Evolutionary conservation across 441 rosid genomes (phyloP).

Genomic region (Hura crepitans): DNA sequence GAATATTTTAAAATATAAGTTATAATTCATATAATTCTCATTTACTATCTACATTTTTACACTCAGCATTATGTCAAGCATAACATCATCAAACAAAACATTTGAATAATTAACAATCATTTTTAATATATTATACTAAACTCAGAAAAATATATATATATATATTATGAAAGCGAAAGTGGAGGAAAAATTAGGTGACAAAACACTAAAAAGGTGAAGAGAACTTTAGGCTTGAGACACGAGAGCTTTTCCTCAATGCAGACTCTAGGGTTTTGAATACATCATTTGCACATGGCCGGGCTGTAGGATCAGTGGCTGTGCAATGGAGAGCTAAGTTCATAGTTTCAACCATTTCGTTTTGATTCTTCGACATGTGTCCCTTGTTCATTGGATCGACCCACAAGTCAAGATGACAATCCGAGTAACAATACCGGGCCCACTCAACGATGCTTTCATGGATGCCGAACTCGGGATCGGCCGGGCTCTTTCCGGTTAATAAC

Average conservation of each 20-base stretch:
- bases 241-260: conserved; percentile 34
- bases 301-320: conserved; percentile 56
- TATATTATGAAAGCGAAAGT: conserved; percentile 22
- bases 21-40: conserved; percentile 30
- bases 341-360: conserved; percentile 44
- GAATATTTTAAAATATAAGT: conserved; percentile 1
- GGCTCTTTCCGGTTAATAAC: conserved; percentile 60
- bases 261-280: conserved; percentile 48
- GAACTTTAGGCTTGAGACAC: conserved; percentile 35
- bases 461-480: conserved; percentile 51
- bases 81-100: conserved; percentile 44
- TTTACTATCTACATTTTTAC: conserved; percentile 49
- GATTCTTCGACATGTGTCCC: conserved; percentile 28
- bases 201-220: conserved; percentile 32
- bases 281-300: conserved; percentile 53
- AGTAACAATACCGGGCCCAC: conserved; percentile 73
- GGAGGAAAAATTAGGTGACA: conserved; percentile 16
- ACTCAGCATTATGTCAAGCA: conserved; percentile 40
- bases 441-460: conserved; percentile 48
- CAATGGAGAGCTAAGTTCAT: conserved; percentile 72
- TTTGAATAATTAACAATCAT: conserved; percentile 29
- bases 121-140: conserved; percentile 25
- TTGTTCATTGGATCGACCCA: conserved; percentile 67
- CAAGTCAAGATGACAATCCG: conserved; percentile 51
- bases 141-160: not conserved